These are phyloP conservation scores for Aspergillus wentii DNA, from an alignment of 495 filamentous ascomycete genomes.

Conservation along the genomic window DNA sequence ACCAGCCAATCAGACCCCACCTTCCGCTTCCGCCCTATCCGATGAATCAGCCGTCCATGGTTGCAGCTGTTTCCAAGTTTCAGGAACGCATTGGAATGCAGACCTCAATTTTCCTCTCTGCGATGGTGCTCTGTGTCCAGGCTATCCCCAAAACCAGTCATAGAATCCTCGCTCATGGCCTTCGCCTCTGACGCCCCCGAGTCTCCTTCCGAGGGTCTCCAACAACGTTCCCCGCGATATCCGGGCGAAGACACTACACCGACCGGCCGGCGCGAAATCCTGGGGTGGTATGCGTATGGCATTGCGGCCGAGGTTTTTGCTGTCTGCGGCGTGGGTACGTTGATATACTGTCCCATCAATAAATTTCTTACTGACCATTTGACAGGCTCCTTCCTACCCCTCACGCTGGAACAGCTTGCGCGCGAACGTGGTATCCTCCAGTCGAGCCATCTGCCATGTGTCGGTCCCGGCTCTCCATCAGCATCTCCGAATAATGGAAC, in stretches of 20 bases:
- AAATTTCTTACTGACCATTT: not conserved
- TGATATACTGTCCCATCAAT: not conserved
- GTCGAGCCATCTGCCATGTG: conserved; percentile 41
- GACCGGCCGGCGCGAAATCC: conserved; percentile 73
- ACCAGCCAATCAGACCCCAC: no score
- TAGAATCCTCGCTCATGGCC: no score
- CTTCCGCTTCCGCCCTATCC: no score
- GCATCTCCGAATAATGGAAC: conserved; percentile 42
- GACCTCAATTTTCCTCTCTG: no score
- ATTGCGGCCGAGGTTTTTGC: conserved; percentile 92
- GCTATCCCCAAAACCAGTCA: no score
- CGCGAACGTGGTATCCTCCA: conserved; percentile 74
- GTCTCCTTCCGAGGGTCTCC: conserved; percentile 17
- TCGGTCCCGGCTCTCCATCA: conserved; percentile 18
- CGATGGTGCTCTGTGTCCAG: no score
- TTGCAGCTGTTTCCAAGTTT: no score
- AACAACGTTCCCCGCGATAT: conserved; percentile 48
- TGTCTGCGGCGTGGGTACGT: conserved; percentile 65
- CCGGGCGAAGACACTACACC: conserved; percentile 76
- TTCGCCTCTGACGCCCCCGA: conserved; percentile 9
- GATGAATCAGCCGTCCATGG: no score
- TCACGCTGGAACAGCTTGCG: conserved; percentile 82
- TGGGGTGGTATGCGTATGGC: conserved; percentile 86
- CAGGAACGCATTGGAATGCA: no score
- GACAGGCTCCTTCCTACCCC: conserved; percentile 79